Evolutionary conservation across 139 green algal genomes (phyloP), one percentile per base, ranked within the genome.

Genomic region (Monoraphidium neglectum): DNA sequence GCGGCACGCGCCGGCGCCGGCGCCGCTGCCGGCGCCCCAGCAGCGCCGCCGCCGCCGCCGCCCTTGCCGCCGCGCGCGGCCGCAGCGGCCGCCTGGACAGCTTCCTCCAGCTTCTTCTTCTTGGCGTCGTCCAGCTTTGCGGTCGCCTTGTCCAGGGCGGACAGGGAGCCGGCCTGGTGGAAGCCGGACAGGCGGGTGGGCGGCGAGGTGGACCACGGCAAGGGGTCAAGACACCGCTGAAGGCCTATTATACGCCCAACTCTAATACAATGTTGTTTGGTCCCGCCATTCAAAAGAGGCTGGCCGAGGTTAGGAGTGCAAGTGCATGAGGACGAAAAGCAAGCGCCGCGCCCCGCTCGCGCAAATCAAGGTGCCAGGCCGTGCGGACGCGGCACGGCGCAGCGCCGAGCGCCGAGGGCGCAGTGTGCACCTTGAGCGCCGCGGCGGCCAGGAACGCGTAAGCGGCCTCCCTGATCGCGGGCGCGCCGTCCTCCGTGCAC

Each of bases 101-200:
- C 86, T 15, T 95, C 86, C 64, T 94, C 85, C 56, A 97, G 79
- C 76, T 90, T 89, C 84, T 93, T 94, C 70, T 89, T 92, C n/a
- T 87, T 82, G 4, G 30, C 69, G 8, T 95, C 91, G 70, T 97
- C 92, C 74, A 97, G 74, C 59, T 92, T 90, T 49, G 69, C 35
- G 5, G 78, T 76, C 53, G 84, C 87, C 79, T 91, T 91, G 32
- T 90, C 88, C 47, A 92, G 71, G 8, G 86, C 77, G 5, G 56
- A 76, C 0, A 82, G 68, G 49, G 80, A 84, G 62, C 84, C 86
- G 40, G 83, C 71, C 87, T 89, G 79, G 56, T 70, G 49, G 10
- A 68, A 38, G 62, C 26, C 16, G 35, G 26, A 16, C 3, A 32
- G 13, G 37, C 21, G 8, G 5, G 5, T 16, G 36, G 32, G 32